Evolutionary conservation across 2,329 filamentous ascomycete genomes (phyloP).

Genomic region (Phaeosphaeriaceae sp.): DNA sequence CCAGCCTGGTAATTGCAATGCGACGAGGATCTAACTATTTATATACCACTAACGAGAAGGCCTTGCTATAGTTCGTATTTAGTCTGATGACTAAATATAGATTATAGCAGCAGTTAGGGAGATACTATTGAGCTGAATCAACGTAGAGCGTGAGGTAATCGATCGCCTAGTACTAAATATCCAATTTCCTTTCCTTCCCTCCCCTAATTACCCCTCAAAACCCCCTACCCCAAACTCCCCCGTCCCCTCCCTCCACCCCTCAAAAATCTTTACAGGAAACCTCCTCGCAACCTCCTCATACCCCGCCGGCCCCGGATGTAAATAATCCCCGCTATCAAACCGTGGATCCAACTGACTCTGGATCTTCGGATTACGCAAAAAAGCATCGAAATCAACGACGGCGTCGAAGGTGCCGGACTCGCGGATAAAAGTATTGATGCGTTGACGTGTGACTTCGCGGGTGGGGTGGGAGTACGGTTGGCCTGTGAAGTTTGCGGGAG

Average conservation of each 20-base stretch:
- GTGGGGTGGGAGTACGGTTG: constrained; percentile 63
- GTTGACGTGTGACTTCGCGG: constrained; percentile 63
- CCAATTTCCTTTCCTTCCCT: too few species aligned
- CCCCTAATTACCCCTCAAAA: too few species aligned
- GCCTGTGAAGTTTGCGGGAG: constrained; percentile 44
- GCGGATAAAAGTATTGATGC: constrained; percentile 68
- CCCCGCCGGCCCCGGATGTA: constrained; percentile 67
- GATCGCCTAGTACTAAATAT: too few species aligned
- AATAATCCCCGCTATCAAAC: constrained; percentile 68
- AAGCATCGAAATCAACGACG: constrained; percentile 67
- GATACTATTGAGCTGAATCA: too few species aligned
- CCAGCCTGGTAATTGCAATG: too few species aligned
- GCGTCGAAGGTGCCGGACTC: constrained; percentile 63
- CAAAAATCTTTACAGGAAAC: constrained; percentile 64
- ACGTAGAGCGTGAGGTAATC: too few species aligned
- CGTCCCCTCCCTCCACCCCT: constrained; percentile 1
- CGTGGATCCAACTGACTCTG: constrained; percentile 55
- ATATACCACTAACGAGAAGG: too few species aligned
- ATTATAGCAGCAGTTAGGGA: too few species aligned
- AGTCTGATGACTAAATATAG: too few species aligned
- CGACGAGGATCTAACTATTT: too few species aligned
- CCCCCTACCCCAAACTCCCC: constrained; percentile 1
- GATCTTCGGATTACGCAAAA: constrained; percentile 60
- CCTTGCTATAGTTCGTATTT: too few species aligned
- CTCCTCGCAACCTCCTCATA: constrained; percentile 65